A percentile compares a stretch with the other conserved stretches of the same genome.
Evolutionary conservation across 345 rosid species (phyloP).

Genomic region (Barbarea vulgaris): DNA sequence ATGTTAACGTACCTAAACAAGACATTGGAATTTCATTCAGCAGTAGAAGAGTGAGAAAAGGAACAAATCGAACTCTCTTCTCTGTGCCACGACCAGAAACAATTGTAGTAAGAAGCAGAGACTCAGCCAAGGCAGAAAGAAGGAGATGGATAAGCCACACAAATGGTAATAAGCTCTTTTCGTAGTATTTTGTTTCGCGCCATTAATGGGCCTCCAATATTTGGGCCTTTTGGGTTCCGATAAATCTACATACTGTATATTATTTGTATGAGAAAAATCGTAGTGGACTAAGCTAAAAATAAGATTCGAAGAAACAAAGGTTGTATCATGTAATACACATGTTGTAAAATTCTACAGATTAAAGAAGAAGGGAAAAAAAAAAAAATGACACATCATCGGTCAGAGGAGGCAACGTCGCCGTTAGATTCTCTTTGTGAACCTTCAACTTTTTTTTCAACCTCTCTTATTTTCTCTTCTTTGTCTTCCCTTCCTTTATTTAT

Average conservation of each 20-base stretch:
- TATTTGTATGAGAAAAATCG: neutral
- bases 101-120: neutral
- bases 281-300: neutral
- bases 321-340: neutral
- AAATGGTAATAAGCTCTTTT: neutral
- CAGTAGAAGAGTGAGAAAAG: neutral
- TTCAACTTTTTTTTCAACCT: slow-evolving; percentile 24
- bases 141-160: slow-evolving; percentile 19
- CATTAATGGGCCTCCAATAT: slow-evolving; percentile 1
- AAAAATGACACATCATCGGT: slow-evolving; percentile 1
- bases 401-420: slow-evolving; percentile 2
- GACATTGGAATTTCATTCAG: slow-evolving; percentile 16
- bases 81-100: neutral
- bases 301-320: neutral
- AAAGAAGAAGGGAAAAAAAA: neutral
- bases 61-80: neutral
- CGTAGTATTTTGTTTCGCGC: neutral
- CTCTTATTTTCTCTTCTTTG: slow-evolving; percentile 20
- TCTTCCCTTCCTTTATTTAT: slow-evolving; percentile 31
- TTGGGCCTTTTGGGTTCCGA: neutral
- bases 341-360: neutral
- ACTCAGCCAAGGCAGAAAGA: neutral
- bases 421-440: slow-evolving; percentile 16
- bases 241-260: neutral
- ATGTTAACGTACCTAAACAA: slow-evolving; percentile 20